phyloP scores from a whole-genome alignment of 371 early-diverging fungal species.

The Batrachochytrium dendrobatidis region DNA sequence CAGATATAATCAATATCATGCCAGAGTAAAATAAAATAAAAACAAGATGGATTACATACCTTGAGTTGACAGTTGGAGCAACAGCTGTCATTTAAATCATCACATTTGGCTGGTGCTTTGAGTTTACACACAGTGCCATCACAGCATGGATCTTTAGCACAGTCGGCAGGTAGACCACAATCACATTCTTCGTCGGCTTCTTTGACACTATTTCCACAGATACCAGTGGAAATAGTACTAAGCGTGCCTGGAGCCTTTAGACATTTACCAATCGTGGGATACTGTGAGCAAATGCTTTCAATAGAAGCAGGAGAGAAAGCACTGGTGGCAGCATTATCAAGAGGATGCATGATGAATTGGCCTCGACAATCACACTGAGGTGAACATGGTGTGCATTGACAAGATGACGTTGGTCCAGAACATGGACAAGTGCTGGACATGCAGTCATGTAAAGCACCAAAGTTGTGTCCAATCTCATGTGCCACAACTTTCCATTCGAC shows the following conservation, averaged over 20 bases:
- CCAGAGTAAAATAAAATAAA: too few relatives aligned
- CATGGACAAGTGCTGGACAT: constrained; percentile 51
- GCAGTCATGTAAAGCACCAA: constrained; percentile 67
- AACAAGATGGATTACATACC: constrained; percentile 1
- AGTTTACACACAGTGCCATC: constrained; percentile 72
- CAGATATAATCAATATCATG: too few relatives aligned
- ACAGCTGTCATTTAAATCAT: constrained; percentile 74
- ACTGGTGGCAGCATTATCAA: constrained; percentile 59
- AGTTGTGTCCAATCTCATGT: constrained; percentile 84
- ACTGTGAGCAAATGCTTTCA: constrained; percentile 53
- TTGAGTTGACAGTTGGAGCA: constrained; percentile 68
- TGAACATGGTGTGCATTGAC: constrained; percentile 62
- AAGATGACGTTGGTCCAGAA: constrained; percentile 22
- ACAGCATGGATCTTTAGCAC: constrained; percentile 73
- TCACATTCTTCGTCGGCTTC: constrained; percentile 90
- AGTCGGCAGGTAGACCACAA: constrained; percentile 69
- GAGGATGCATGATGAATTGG: constrained; percentile 65
- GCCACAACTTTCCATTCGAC: constrained; percentile 94
- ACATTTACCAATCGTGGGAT: constrained; percentile 50
- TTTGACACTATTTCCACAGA: constrained; percentile 92
- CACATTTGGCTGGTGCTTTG: constrained; percentile 67
- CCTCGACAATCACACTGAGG: constrained; percentile 69
- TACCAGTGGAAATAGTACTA: constrained; percentile 42
- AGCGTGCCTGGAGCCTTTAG: constrained; percentile 52
- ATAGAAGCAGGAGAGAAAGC: constrained; percentile 77